These are phyloP conservation scores for Gossypium davidsonii DNA, from an alignment of 441 rosid genomes.

Conservation along the genomic window DNA sequence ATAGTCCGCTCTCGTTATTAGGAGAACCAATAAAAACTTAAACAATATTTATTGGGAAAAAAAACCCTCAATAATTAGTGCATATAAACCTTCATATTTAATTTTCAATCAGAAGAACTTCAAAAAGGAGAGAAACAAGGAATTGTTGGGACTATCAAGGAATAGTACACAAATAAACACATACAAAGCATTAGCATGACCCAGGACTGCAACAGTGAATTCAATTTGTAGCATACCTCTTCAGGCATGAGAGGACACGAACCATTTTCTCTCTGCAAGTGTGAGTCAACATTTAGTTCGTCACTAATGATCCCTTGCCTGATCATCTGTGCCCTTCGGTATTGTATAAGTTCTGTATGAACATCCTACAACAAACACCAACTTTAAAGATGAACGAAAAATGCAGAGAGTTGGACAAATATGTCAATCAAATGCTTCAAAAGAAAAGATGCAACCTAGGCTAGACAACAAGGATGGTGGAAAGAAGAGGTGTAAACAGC, in stretches of 20 bases:
- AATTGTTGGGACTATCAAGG: not conserved
- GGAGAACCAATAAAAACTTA: not conserved
- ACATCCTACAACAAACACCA: slow-evolving; percentile 53
- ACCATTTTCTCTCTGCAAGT: slow-evolving; percentile 64
- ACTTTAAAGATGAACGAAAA: slow-evolving; percentile 15
- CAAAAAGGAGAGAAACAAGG: not conserved
- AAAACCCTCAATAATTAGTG: not conserved
- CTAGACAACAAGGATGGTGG: slow-evolving; percentile 8
- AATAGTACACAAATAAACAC: not conserved
- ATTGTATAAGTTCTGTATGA: slow-evolving; percentile 87
- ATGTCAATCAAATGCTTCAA: not conserved
- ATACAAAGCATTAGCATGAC: not conserved
- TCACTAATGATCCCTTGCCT: slow-evolving; percentile 63
- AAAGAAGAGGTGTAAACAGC: slow-evolving; percentile 18
- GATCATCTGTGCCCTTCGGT: slow-evolving; percentile 85
- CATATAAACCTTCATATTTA: not conserved
- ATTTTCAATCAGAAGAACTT: not conserved
- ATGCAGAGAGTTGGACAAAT: slow-evolving; percentile 7
- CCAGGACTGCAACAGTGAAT: not conserved
- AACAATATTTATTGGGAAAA: not conserved
- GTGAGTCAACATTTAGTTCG: slow-evolving; percentile 56
- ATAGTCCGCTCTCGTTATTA: not conserved
- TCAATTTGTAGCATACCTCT: slow-evolving; percentile 51
- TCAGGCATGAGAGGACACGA: slow-evolving; percentile 97
- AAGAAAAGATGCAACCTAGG: slow-evolving; percentile 7